Percentiles rank a stretch among this genome's conserved stretches.
phyloP scores from a whole-genome alignment of 768 basidiomycete species.

The Chalciporus sphaerocephalus region DNA sequence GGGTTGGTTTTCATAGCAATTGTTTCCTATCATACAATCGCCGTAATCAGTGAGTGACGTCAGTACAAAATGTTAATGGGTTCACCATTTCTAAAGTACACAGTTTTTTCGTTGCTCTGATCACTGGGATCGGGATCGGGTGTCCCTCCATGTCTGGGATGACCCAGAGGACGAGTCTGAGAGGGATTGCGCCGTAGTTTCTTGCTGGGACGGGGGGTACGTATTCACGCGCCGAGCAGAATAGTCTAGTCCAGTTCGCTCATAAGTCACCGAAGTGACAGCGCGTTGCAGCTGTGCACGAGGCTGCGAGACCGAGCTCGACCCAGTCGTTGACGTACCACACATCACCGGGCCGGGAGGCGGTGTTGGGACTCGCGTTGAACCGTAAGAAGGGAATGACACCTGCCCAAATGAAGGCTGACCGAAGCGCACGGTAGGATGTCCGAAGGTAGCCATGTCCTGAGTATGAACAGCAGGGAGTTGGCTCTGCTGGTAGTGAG shows the following conservation, averaged over 20 bases:
- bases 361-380: neutral
- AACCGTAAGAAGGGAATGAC: constrained; percentile 11
- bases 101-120: constrained; percentile 7
- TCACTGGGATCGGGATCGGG: constrained; percentile 8
- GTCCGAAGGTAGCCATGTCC: constrained; percentile 6
- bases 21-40: neutral
- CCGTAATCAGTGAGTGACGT: neutral
- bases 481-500: constrained; percentile 23
- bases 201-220: constrained; percentile 5
- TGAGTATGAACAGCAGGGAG: constrained; percentile 15
- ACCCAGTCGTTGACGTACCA: constrained; percentile 7
- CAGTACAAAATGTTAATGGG: neutral
- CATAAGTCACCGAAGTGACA: constrained; percentile 5
- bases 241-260: constrained; percentile 9
- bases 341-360: constrained; percentile 8
- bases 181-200: neutral
- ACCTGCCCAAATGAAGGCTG: constrained; percentile 25
- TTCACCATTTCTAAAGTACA: constrained; percentile 1
- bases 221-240: constrained; percentile 6
- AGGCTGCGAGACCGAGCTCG: neutral
- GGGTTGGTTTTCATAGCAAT: neutral
- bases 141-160: constrained; percentile 17
- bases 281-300: neutral
- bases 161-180: constrained; percentile 19
- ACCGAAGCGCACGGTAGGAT: constrained; percentile 14